Conservation (phyloP, 257 asterid species). For the Capsicum rhomboideum region DNA sequence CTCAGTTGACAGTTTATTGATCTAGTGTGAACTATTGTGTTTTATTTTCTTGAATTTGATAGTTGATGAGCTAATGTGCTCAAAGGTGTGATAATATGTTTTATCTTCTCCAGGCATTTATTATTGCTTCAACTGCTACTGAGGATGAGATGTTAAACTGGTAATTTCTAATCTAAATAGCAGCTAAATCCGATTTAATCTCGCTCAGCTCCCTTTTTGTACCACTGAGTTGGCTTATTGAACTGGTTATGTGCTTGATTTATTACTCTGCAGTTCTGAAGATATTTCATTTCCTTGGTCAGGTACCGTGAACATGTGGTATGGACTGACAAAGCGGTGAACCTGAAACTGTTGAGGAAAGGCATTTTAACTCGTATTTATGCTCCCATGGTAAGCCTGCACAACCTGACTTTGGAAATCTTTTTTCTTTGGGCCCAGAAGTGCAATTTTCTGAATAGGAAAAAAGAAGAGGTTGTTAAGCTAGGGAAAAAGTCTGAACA, state of each 20-base stretch:
- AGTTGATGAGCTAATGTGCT: neutral
- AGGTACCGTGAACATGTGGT: slow-evolving; percentile 96
- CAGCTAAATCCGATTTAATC: neutral
- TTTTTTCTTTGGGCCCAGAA: neutral
- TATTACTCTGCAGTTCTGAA: neutral
- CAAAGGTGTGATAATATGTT: neutral
- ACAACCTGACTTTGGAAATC: neutral
- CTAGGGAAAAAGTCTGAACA: neutral
- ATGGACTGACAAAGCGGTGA: slow-evolving; percentile 69
- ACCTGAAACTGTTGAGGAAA: slow-evolving; percentile 82
- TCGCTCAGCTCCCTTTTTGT: neutral
- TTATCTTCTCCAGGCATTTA: slow-evolving; percentile 65
- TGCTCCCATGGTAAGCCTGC: slow-evolving; percentile 86
- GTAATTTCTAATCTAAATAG: slow-evolving; percentile 27
- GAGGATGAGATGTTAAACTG: slow-evolving; percentile 94
- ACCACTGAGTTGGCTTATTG: neutral
- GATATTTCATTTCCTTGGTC: slow-evolving; percentile 16
- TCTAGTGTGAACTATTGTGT: neutral
- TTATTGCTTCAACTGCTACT: slow-evolving; percentile 96
- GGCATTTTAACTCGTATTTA: slow-evolving; percentile 85
- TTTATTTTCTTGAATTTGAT: neutral
- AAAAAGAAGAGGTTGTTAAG: neutral
- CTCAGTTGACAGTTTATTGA: neutral
- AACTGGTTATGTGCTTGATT: neutral
- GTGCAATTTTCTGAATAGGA: neutral